phyloP scores from a whole-genome alignment of 192 early-diverging fungal genomes.

The Coemansia sp. region DNA sequence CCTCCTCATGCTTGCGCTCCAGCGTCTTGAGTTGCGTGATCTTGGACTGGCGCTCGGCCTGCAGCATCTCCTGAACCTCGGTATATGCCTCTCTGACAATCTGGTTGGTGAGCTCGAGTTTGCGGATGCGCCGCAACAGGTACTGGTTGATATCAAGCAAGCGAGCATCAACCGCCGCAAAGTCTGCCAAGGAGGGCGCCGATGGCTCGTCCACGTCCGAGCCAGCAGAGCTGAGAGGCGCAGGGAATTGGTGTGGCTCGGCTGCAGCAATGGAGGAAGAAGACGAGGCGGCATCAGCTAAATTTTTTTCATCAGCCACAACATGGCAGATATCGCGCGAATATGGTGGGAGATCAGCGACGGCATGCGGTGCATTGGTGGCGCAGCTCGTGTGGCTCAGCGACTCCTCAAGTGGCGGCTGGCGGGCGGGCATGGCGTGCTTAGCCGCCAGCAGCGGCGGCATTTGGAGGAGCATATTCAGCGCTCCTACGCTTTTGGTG shows the following conservation, averaged over 20 bases:
- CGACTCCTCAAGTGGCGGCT: not conserved
- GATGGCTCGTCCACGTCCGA: conserved; percentile 8
- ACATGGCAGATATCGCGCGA: not conserved
- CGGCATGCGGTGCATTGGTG: not conserved
- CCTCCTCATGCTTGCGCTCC: conserved; percentile 45
- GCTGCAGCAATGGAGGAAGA: not conserved
- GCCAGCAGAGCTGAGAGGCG: not conserved
- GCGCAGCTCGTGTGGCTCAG: conserved; percentile 1
- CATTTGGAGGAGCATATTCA: conserved; percentile 4
- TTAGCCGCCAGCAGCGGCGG: not conserved
- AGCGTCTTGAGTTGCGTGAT: conserved; percentile 28
- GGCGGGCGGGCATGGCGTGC: not conserved
- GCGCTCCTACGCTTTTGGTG: not conserved
- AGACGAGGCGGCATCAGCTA: not conserved
- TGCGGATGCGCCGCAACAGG: conserved; percentile 49
- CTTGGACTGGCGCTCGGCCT: conserved; percentile 50
- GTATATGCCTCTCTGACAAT: conserved; percentile 50
- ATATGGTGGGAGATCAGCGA: not conserved
- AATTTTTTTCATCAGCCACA: conserved; percentile 3
- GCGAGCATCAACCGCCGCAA: conserved; percentile 5
- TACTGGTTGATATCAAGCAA: conserved; percentile 30
- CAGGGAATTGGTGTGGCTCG: not conserved
- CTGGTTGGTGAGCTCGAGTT: conserved; percentile 57
- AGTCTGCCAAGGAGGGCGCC: conserved; percentile 9
- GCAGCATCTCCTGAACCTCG: conserved; percentile 50